These are phyloP conservation scores for Ilex asprella DNA, from an alignment of 257 asterid species.

Conservation along the genomic window DNA sequence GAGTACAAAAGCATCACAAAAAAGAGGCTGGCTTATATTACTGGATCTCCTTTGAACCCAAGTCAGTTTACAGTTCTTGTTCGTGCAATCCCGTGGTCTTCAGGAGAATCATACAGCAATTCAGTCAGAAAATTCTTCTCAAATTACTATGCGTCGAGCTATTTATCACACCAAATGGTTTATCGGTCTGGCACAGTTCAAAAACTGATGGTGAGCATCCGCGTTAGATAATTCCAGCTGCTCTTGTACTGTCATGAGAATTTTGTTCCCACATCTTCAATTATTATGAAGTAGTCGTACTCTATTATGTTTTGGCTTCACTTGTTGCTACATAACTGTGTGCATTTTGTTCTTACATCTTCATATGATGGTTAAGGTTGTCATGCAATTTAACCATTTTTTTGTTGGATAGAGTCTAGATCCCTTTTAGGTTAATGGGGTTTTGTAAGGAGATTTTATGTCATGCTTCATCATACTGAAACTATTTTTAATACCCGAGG, in stretches of 20 bases:
- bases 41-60: constrained; percentile 53
- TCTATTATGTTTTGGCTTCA: constrained; percentile 3
- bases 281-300: too few relatives aligned
- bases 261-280: too few relatives aligned
- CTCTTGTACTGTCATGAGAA: too few relatives aligned
- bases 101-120: constrained; percentile 57
- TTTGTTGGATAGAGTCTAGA: too few relatives aligned
- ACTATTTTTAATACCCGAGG: too few relatives aligned
- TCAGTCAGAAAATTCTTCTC: constrained; percentile 61
- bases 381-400: too few relatives aligned
- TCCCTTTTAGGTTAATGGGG: too few relatives aligned
- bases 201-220: constrained; percentile 71
- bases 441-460: too few relatives aligned
- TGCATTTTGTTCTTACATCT: too few relatives aligned
- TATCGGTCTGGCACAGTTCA: constrained; percentile 76
- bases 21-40: constrained; percentile 18
- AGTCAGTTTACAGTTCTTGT: constrained; percentile 86
- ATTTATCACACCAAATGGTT: constrained; percentile 84
- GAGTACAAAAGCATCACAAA: constrained; percentile 47
- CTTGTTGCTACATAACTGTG: neutral
- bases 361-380: too few relatives aligned
- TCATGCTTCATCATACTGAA: too few relatives aligned
- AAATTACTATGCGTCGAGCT: constrained; percentile 78
- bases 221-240: too few relatives aligned
- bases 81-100: constrained; percentile 88